phyloP scores from a whole-genome alignment of 2,329 filamentous ascomycete species.

The Colletotrichum tofieldiae region DNA sequence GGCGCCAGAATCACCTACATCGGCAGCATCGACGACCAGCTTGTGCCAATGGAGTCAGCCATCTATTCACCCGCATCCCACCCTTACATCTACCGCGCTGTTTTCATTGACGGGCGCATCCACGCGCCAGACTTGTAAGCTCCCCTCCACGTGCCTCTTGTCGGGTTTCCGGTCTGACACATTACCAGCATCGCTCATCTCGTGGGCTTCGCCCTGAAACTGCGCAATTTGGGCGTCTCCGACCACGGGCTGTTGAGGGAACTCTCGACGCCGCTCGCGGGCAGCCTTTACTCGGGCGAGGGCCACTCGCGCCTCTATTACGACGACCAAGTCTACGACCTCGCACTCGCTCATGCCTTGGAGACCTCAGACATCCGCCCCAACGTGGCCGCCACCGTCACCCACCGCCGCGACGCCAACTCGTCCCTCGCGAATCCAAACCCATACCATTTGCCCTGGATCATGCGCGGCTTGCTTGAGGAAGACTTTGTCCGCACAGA shows the following conservation, averaged over 20 bases:
- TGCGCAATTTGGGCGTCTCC: conserved; percentile 92
- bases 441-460: conserved; percentile 94
- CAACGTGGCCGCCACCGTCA: conserved; percentile 47
- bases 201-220: conserved; percentile 92
- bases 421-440: conserved; percentile 72
- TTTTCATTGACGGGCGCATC: conserved; percentile 93
- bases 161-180: not conserved
- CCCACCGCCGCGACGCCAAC: conserved; percentile 38
- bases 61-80: conserved; percentile 89
- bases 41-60: conserved; percentile 92
- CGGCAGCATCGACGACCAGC: conserved; percentile 96
- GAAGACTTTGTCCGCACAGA: conserved; percentile 92
- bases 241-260: conserved; percentile 96
- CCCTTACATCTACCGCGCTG: conserved; percentile 94
- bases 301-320: conserved; percentile 96
- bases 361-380: conserved; percentile 74
- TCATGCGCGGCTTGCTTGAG: conserved; percentile 92
- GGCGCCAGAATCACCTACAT: conserved; percentile 90
- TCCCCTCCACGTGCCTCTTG: not conserved
- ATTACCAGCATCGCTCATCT: conserved; percentile 81
- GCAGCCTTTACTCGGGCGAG: conserved; percentile 91
- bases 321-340: conserved; percentile 86
- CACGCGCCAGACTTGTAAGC: conserved; percentile 90
- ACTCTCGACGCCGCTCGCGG: conserved; percentile 88
- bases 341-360: conserved; percentile 80